These are phyloP conservation scores for Conticribra guillardii DNA, from an alignment of 108 stramenopile species.

Conservation along the genomic window DNA sequence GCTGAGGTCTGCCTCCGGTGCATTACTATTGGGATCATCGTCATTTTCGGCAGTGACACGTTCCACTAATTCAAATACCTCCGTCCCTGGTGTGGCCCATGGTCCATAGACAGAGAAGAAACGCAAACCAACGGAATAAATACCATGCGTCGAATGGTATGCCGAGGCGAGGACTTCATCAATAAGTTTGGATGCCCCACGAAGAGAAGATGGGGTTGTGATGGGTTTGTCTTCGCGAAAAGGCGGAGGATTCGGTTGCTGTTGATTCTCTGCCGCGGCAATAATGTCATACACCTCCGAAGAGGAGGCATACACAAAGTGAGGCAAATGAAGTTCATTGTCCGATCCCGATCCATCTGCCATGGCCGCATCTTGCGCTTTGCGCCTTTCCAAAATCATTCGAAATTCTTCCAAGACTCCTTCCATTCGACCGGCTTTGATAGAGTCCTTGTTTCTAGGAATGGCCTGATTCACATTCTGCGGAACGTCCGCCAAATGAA, in stretches of 20 bases:
- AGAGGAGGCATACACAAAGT: slow-evolving; percentile 57
- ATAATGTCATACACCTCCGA: slow-evolving; percentile 55
- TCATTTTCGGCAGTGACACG: slow-evolving; percentile 47
- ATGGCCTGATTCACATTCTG: slow-evolving; percentile 52
- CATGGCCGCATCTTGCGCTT: no score
- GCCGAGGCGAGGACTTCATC: slow-evolving; percentile 80
- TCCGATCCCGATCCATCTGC: no score
- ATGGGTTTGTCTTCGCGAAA: slow-evolving; percentile 70
- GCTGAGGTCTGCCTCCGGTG: no score
- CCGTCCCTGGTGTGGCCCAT: slow-evolving; percentile 75
- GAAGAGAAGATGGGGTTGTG: slow-evolving; percentile 65
- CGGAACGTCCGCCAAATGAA: slow-evolving; percentile 66
- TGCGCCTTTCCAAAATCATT: slow-evolving; percentile 23
- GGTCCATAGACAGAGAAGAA: slow-evolving; percentile 92
- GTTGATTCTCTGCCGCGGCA: slow-evolving; percentile 21
- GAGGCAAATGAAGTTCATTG: slow-evolving; percentile 41
- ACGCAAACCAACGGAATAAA: slow-evolving; percentile 78
- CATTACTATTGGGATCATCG: no score
- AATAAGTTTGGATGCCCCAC: slow-evolving; percentile 77
- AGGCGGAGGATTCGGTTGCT: slow-evolving; percentile 43
- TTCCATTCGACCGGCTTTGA: slow-evolving; percentile 83
- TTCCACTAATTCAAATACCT: slow-evolving; percentile 82
- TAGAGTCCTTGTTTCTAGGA: slow-evolving; percentile 63
- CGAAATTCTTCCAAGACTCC: slow-evolving; percentile 73
- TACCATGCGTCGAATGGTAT: slow-evolving; percentile 72